A percentile compares a stretch with the other conserved stretches of the same genome.
Conservation (phyloP, 208 protist species). For the Phytomonas francai region DNA sequence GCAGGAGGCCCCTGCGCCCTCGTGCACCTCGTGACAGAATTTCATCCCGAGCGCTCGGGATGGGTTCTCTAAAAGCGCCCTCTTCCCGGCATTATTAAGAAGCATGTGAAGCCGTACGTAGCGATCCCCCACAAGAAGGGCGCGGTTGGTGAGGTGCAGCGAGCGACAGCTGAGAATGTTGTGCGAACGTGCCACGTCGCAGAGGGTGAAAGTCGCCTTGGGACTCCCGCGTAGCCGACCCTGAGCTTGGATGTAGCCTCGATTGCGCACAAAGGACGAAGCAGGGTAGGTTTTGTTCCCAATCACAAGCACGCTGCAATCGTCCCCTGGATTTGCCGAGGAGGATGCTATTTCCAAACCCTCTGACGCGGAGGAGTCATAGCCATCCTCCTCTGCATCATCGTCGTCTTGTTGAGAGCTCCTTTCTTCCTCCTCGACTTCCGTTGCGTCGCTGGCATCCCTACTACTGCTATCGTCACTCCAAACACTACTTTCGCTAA, state of each 20-base stretch:
- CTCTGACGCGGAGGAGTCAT: constrained; percentile 12
- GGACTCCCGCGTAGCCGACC: constrained; percentile 39
- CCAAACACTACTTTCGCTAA: not conserved
- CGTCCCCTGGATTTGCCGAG: constrained; percentile 12
- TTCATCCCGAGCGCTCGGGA: constrained; percentile 21
- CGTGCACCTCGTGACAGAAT: constrained; percentile 28
- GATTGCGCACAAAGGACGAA: constrained; percentile 55
- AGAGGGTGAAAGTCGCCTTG: constrained; percentile 43
- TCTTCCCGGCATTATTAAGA: constrained; percentile 39
- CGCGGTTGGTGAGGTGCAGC: constrained; percentile 60
- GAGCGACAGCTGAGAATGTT: constrained; percentile 49
- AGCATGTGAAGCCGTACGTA: constrained; percentile 79
- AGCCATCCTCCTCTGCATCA: constrained; percentile 19
- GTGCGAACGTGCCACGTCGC: constrained; percentile 28
- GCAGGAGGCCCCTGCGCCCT: constrained; percentile 15
- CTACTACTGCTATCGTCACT: not conserved
- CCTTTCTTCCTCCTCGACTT: constrained; percentile 19
- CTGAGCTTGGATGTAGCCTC: constrained; percentile 27
- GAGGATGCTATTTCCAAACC: constrained; percentile 6
- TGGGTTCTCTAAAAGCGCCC: constrained; percentile 41
- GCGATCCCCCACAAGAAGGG: constrained; percentile 42
- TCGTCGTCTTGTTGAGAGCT: constrained; percentile 18
- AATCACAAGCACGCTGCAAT: constrained; percentile 17
- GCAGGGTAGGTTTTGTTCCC: constrained; percentile 32
- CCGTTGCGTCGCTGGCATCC: constrained; percentile 19